Base-by-base conservation (phyloP, 176 grass and related monocot genomes). In the Triticum urartu region DNA sequence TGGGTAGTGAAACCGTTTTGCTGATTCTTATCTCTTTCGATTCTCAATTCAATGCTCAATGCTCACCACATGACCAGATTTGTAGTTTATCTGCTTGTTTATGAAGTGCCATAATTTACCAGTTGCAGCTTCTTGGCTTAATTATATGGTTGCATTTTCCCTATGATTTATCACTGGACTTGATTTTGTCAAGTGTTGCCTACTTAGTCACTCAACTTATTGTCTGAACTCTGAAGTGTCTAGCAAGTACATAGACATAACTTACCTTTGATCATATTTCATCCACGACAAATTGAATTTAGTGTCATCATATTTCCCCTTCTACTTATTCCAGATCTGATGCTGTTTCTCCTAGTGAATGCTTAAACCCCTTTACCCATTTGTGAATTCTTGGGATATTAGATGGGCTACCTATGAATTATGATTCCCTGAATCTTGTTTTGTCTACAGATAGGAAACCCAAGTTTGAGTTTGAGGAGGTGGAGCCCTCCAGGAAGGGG, bases 391-490 rank as follows among this genome's bases (percentile, higher is more conserved):
- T 71, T 80, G 47, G 63, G 17, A 13, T 86, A 61, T 84, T 68
- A 87, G 93, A 76, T 81, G 83, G 76, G 64, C 87, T 32, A 92
- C 88, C 39, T 92, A 90, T 62, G 82, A 91, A 42, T 94, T 92
- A 90, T 62, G 82, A 91, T 50, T 94, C 87, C 30, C 90, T 95
- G 10, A 89, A 93, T 86, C 87, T 94, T n/a, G 71, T 98, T 90
- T 80, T 95, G 10, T 91, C 91, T 72, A 89, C 86, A 14, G 81
- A 91, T 77, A 92, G 93, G 15, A 94, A 85, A 45, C 96, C 93
- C 34, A 94, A 79, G 81, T 98, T 98, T 80, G 81, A 98, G 67
- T 92, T 92, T 70, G 89, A 91, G 24, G 84, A 91, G 90, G 81
- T 94, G 54, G 91, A 95, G n/a, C 96, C 87, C 72, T 91, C 92